Base-by-base conservation (phyloP, 108 stramenopile genomes). In the Licmophora abbreviata region DNA sequence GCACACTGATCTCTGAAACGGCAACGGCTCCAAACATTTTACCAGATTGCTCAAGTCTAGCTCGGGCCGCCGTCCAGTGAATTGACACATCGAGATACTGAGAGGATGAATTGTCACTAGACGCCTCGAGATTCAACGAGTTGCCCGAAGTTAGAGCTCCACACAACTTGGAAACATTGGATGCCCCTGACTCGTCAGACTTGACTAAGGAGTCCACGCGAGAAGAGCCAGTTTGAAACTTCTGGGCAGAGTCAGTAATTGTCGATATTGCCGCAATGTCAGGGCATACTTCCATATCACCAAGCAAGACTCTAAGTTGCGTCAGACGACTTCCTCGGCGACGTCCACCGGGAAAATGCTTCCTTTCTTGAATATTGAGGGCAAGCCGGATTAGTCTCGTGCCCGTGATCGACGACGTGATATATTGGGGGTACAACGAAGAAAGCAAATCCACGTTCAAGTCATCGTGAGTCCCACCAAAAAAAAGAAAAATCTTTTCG, bases 341-440 rank as follows among this genome's bases (percentile, higher is more conserved):
- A 37, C 30, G 31, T 58, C 57, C 10, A 23, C 10, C n/a, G 11
- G 32, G 30, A 21, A 42, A 53, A 11, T 35, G 59, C 30, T 51
- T 60, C n/a, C n/a, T n/a, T n/a, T n/a, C n/a, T 10, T 52, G 29
- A 8, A 59, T 17, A 28, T 47, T 32, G 26, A 71, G 11, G 17
- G 57, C 40, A 15, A 48, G 45, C 10, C 66, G 51, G 8, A 73
- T 28, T 31, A 73, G 59, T 44, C 63, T 59, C 14, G 68, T 63
- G 51, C 68, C 66, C 66, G 65, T 64, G 1, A 63, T 68, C 5
- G 47, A 2, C 45, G 56, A 48, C 15, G 66, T 57, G 6, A 73
- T 36, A 7, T 61, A 54, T 37, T 73, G 72, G 3, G 72, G 67
- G 30, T 59, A 59, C 37, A 56, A 66, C 6, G 52, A 57, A 17